phyloP scores from a whole-genome alignment of 2,329 filamentous ascomycete genomes.

The Trichoderma sp. region DNA sequence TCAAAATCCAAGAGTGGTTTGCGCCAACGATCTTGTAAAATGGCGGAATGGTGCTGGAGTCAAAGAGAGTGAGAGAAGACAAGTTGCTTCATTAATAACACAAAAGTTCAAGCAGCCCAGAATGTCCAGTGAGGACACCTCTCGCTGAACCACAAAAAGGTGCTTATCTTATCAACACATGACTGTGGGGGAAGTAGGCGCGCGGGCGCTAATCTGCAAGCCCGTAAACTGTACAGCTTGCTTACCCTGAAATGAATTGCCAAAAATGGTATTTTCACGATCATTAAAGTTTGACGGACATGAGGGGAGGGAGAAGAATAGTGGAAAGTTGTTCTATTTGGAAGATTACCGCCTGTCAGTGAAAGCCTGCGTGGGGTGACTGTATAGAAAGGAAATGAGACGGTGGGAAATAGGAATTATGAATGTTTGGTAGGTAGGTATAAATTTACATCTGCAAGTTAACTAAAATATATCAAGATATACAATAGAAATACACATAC shows the following conservation, averaged over 20 bases:
- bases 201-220: neutral
- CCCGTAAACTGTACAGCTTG: neutral
- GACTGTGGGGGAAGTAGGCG: conserved; percentile 28
- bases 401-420: neutral
- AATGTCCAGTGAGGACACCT: conserved; percentile 22
- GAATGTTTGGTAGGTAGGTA: neutral
- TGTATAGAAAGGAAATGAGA: neutral
- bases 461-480: neutral
- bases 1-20: neutral
- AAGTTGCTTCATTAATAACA: neutral
- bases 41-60: neutral
- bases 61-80: neutral
- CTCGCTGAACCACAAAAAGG: conserved; percentile 1
- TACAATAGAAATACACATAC: neutral
- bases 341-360: neutral
- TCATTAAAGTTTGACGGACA: neutral
- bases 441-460: neutral
- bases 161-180: conserved; percentile 43
- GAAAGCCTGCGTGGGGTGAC: neutral
- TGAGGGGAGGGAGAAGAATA: neutral
- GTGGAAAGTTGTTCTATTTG: neutral
- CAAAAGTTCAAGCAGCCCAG: neutral
- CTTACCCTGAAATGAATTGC: conserved; percentile 10
- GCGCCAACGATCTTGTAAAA: neutral
- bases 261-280: neutral